Conservation (phyloP, 2,329 filamentous ascomycete species). For the Achaetomium macrosporum region DNA sequence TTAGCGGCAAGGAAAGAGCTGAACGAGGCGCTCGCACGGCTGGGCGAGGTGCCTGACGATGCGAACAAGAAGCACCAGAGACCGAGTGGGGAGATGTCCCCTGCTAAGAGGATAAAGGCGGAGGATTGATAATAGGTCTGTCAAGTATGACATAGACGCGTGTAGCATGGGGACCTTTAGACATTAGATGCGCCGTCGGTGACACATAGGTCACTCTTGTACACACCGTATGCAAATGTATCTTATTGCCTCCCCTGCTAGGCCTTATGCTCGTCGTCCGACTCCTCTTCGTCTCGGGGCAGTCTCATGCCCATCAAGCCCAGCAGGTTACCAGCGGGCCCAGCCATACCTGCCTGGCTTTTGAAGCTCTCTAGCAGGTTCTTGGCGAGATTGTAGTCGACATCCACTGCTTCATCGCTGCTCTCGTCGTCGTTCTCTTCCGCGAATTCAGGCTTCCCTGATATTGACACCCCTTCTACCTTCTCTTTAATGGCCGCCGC, state of each 20-base stretch:
- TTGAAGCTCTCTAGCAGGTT: conserved; percentile 93
- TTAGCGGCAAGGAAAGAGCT: conserved; percentile 48
- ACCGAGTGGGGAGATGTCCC: conserved; percentile 38
- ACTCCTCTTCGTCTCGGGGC: conserved; percentile 68
- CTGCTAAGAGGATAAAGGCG: conserved; percentile 39
- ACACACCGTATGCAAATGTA: too few relatives aligned
- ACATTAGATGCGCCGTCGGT: too few relatives aligned
- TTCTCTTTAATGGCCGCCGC: conserved; percentile 25
- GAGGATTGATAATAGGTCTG: conserved; percentile 6
- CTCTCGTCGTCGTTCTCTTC: conserved; percentile 32
- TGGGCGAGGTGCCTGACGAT: conserved; percentile 38
- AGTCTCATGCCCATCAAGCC: conserved; percentile 78
- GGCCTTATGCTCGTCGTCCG: conserved; percentile 25
- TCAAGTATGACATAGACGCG: not conserved
- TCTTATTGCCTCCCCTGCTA: not conserved
- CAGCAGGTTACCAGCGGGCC: conserved; percentile 82
- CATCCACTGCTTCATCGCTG: conserved; percentile 57
- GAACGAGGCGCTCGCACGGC: conserved; percentile 39
- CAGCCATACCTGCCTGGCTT: conserved; percentile 76
- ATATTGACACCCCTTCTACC: conserved; percentile 15
- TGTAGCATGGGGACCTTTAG: too few relatives aligned
- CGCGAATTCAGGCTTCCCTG: conserved; percentile 14
- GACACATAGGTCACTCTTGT: not conserved
- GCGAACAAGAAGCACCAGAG: conserved; percentile 31
- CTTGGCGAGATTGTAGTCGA: conserved; percentile 82